Base-by-base conservation (phyloP, 2,329 filamentous ascomycete genomes). In the Fonsecaea multimorphosa region DNA sequence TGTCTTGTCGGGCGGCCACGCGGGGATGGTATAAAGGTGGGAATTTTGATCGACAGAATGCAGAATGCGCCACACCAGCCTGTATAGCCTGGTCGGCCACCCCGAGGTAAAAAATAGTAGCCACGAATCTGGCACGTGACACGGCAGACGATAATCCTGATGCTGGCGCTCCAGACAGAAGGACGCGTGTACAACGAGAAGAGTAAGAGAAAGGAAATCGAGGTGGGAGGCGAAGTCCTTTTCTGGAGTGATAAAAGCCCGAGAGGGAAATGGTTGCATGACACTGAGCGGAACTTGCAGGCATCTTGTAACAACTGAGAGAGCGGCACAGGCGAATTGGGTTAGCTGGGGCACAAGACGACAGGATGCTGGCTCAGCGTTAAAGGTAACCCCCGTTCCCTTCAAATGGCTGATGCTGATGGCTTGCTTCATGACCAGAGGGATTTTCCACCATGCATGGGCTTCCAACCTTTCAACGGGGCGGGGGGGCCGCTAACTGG, bases 21-120 rank as follows among this genome's bases (percentile, higher is more conserved):
- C 40, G 56, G 31, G 49, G 51, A 57, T 46, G 58, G 57, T 14
- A 58, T 34, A 32, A 16, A n/a, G 6, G 44, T 53, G 63, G 56
- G 22, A 49, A 49, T 46, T 32, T 53, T 36, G 59, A 61, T 55
- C 54, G 44, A 61, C 40, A 40, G 44, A 29, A 61, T 63, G 63
- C 40, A 40, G 44, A 29, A 61, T 63, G 63, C 67, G 67, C 67
- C 67, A 69, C 67, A 69, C 14, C 36, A 36, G 58, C 44, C 44
- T 53, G 29, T 53, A 36, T 60, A 31, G 51, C 54, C 46, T 27
- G 49, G 49, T 61, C 63, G 66, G 63, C 40, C 40, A 60, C 31
- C 49, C 67, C 67, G 67, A 63, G 34, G 65, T 53, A 24, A 56
- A 57, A 61, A 68, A 64, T 66, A 65, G 63, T 19, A 31, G 53